Evolutionary conservation across 2,329 filamentous ascomycete species (phyloP).

Genomic region (Calonectria montana): DNA sequence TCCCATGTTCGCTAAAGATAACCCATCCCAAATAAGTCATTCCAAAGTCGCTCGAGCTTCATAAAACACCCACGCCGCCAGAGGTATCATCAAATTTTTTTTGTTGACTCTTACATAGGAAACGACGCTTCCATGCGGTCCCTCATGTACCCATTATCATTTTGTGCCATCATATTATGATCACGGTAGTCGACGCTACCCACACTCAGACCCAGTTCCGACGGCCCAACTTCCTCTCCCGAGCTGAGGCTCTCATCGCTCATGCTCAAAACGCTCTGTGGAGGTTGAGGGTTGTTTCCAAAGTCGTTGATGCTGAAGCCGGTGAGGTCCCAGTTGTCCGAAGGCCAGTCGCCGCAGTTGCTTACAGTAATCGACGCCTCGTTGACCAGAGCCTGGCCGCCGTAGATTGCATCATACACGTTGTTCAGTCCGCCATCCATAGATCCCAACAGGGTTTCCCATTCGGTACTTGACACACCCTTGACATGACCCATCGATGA

Average conservation of each 20-base stretch:
- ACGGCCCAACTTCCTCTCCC: constrained; percentile 61
- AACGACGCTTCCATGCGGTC: constrained; percentile 41
- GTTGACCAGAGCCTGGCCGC: constrained; percentile 66
- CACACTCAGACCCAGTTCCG: constrained; percentile 58
- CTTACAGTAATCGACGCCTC: constrained; percentile 58
- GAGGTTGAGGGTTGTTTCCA: constrained; percentile 52
- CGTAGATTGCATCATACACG: constrained; percentile 87
- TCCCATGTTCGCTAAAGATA: constrained; percentile 9
- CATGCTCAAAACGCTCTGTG: constrained; percentile 66
- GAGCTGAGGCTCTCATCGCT: constrained; percentile 70
- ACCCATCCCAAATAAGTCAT: constrained; percentile 24
- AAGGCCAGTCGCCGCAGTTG: constrained; percentile 62
- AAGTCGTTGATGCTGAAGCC: constrained; percentile 64
- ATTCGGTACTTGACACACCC: constrained; percentile 74
- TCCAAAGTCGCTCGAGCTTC: constrained; percentile 17
- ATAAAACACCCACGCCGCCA: constrained; percentile 23
- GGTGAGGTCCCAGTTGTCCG: constrained; percentile 67
- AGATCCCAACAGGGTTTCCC: constrained; percentile 84
- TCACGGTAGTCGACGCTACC: constrained; percentile 49
- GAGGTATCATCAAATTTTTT: constrained; percentile 37
- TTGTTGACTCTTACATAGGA: constrained; percentile 31
- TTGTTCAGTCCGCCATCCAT: constrained; percentile 85
- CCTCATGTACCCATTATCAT: constrained; percentile 38
- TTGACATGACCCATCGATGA: constrained; percentile 42
- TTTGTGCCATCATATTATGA: constrained; percentile 40